Conservation (phyloP, 2,329 filamentous ascomycete genomes). For the Lasiodiplodia citricola region DNA sequence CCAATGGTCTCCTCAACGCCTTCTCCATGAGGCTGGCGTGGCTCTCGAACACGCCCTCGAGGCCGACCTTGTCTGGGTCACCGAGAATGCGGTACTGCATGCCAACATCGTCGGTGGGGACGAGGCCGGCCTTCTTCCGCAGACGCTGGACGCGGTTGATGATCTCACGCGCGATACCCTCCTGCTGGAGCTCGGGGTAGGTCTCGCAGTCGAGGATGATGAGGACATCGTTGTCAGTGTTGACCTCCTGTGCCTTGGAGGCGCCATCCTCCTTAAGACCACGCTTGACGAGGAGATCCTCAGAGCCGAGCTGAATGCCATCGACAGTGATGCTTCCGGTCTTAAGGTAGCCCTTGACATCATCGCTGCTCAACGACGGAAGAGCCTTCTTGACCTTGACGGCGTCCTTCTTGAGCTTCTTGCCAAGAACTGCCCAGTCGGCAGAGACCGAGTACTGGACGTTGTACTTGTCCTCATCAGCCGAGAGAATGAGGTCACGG, state of each 20-base stretch:
- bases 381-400: conserved; percentile 90
- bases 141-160: conserved; percentile 91
- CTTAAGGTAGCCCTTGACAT: conserved; percentile 79
- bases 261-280: conserved; percentile 74
- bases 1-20: conserved; percentile 75
- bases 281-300: conserved; percentile 82
- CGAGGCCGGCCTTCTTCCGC: conserved; percentile 89
- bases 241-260: conserved; percentile 79
- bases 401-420: conserved; percentile 96
- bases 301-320: conserved; percentile 80
- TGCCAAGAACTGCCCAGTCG: conserved; percentile 92
- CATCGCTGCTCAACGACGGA: conserved; percentile 75
- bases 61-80: conserved; percentile 77
- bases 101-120: conserved; percentile 90
- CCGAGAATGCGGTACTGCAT: conserved; percentile 88
- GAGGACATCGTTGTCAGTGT: conserved; percentile 87
- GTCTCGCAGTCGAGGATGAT: conserved; percentile 85
- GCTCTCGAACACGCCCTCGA: conserved; percentile 71
- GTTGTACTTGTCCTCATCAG: conserved; percentile 87
- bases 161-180: conserved; percentile 89
- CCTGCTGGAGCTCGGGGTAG: conserved; percentile 83
- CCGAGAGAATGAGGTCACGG: conserved; percentile 80
- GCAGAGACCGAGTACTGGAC: conserved; percentile 89
- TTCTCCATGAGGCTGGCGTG: conserved; percentile 75
- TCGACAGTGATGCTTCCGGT: conserved; percentile 80